phyloP scores from a whole-genome alignment of 148 eudicot species.

The Persicaria tinctoria region DNA sequence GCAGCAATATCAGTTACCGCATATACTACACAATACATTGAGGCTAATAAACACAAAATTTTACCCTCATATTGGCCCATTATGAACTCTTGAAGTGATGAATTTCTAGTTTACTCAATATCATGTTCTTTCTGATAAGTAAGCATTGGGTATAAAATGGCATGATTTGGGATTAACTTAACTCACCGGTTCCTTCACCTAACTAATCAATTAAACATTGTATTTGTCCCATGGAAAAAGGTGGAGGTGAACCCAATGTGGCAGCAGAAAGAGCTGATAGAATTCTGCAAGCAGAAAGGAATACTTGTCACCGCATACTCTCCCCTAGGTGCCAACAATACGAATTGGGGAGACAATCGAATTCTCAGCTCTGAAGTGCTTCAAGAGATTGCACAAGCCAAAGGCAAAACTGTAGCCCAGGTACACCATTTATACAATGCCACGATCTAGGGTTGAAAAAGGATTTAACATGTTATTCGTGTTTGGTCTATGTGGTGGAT shows the following conservation, averaged over 20 bases:
- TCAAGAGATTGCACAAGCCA: constrained; percentile 13
- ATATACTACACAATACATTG: no score
- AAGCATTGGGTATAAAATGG: no score
- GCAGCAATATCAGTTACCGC: no score
- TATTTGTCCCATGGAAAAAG: neutral
- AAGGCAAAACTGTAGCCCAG: constrained; percentile 18
- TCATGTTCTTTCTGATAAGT: no score
- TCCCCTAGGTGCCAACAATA: constrained; percentile 21
- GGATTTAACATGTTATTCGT: no score
- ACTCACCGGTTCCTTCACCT: neutral
- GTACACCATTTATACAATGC: neutral
- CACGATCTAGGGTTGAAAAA: neutral
- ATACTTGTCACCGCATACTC: constrained; percentile 22
- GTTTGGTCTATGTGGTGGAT: no score
- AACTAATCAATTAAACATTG: neutral
- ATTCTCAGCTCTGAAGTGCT: constrained; percentile 8
- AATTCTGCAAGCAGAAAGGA: constrained; percentile 22
- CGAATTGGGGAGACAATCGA: constrained; percentile 4
- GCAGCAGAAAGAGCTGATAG: constrained; percentile 27
- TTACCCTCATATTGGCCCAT: no score
- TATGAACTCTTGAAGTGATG: no score
- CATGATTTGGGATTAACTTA: neutral
- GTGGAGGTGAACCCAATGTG: constrained; percentile 30
- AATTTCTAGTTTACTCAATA: no score
- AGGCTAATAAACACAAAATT: no score